Base-by-base conservation (phyloP, 805 yeast species). In the Kuraishia hungarica region DNA sequence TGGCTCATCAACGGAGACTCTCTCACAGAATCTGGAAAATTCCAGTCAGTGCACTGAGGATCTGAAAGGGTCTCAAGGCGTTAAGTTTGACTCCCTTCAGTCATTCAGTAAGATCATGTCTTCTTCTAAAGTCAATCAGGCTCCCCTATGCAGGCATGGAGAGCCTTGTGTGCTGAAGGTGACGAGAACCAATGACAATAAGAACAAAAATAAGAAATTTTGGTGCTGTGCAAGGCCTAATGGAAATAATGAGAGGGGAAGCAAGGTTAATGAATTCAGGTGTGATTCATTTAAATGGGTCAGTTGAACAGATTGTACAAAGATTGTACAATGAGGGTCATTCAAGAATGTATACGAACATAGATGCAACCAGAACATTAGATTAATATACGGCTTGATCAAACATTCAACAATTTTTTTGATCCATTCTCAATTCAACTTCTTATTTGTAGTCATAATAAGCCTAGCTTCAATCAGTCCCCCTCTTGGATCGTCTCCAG, bases 171-270 rank as follows among this genome's bases (percentile, higher is more conserved):
- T 73, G 2, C 58, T 81, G 51, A 69, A 76, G 57, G 74, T 80
- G 0, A 79, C 82, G 0, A 72, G 65, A 59, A 76, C 78, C 0
- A 54, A 63, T 2, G 56, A 54, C 52, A 61, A 63, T 7, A 64
- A 68, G 24, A 78, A 77, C 56, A 74, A 70, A 46, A 85, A 85
- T 0, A 72, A 68, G 54, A 78, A 75, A 58, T 82, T 82, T 59
- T 82, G 85, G 85, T 72, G 78, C 22, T 82, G 86, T 62, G 57
- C 71, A 0, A 68, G 72, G 57, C 70, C 73, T 1, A 60, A 63
- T 1, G 58, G 54, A 46, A 56, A 57, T 17, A 65, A 59, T 19
- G 51, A 49, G 10, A 11, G 21, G 19, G 2, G 39, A 2, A 13
- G 20, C 20, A 49, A 13, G 19, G 22, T 49, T 22, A 29, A 49